A percentile compares a stretch with the other conserved stretches of the same genome.
These are phyloP conservation scores for Yamadazyma ubonensis DNA, from an alignment of 805 yeast genomes.

Conservation along the genomic window DNA sequence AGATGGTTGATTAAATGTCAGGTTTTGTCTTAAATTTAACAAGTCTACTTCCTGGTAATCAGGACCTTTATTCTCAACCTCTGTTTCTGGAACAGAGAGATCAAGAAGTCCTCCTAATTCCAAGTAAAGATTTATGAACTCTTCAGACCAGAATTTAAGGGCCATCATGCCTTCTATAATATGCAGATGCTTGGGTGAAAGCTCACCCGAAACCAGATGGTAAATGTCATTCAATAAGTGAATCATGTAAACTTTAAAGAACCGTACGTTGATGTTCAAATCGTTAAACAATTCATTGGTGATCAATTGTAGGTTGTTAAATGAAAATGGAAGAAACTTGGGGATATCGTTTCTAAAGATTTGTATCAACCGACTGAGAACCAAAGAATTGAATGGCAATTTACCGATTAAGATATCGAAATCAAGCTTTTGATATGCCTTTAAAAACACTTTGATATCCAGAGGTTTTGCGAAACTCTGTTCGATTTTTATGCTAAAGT, in stretches of 20 bases:
- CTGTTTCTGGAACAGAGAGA: slow-evolving; percentile 15
- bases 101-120: slow-evolving; percentile 58
- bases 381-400: slow-evolving; percentile 9
- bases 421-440: neutral
- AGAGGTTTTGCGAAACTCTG: neutral
- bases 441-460: neutral
- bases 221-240: slow-evolving; percentile 6
- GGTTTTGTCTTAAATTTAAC: neutral
- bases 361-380: slow-evolving; percentile 3
- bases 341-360: slow-evolving; percentile 3
- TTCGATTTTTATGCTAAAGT: neutral
- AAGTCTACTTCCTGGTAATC: slow-evolving; percentile 4
- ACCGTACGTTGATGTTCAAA: slow-evolving; percentile 4
- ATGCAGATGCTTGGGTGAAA: too few relatives aligned
- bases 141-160: slow-evolving; percentile 72
- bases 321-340: slow-evolving; percentile 1
- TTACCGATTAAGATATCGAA: slow-evolving; percentile 6
- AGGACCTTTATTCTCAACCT: slow-evolving; percentile 3
- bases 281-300: slow-evolving; percentile 4
- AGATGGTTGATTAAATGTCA: neutral
- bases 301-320: neutral
- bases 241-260: slow-evolving; percentile 6
- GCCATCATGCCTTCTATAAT: neutral
- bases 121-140: slow-evolving; percentile 64
- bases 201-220: slow-evolving; percentile 1